Percentiles rank a stretch among this genome's conserved stretches.
Conservation (phyloP, 495 filamentous ascomycete species). For the Xylaria venustula region DNA sequence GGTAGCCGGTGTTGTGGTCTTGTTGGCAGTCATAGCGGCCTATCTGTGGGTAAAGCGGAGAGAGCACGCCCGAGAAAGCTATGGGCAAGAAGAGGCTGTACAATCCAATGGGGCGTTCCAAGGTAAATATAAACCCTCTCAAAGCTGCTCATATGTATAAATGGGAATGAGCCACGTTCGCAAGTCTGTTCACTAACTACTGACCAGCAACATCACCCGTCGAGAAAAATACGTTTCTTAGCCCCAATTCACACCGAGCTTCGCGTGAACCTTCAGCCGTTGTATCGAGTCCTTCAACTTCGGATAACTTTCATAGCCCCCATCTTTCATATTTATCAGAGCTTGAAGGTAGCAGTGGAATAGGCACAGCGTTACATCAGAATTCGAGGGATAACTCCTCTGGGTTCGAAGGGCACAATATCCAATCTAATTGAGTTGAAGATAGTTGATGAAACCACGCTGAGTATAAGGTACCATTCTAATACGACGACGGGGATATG, state of each 20-base stretch:
- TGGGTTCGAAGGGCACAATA: neutral
- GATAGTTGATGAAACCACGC: too few relatives aligned
- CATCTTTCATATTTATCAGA: neutral
- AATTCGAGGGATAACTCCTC: neutral
- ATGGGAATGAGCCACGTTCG: neutral
- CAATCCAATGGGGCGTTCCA: neutral
- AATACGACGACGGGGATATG: too few relatives aligned
- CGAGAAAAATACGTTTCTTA: neutral
- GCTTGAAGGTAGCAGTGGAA: conserved; percentile 5
- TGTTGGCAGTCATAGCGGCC: conserved; percentile 10
- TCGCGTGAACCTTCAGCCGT: neutral
- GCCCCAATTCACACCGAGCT: neutral
- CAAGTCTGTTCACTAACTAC: neutral
- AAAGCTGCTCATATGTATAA: neutral
- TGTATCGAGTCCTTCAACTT: neutral
- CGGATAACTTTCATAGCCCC: neutral
- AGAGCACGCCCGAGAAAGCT: neutral
- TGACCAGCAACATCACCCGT: neutral
- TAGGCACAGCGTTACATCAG: neutral
- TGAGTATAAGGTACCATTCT: too few relatives aligned
- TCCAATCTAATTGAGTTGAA: too few relatives aligned
- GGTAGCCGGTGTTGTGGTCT: conserved; percentile 8
- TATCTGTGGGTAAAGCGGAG: conserved; percentile 4
- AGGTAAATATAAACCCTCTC: neutral
- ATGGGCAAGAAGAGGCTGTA: neutral